A percentile compares a stretch with the other conserved stretches of the same genome.
These are phyloP conservation scores for Talaromyces thailandensis DNA, from an alignment of 495 filamentous ascomycete species.

Conservation along the genomic window DNA sequence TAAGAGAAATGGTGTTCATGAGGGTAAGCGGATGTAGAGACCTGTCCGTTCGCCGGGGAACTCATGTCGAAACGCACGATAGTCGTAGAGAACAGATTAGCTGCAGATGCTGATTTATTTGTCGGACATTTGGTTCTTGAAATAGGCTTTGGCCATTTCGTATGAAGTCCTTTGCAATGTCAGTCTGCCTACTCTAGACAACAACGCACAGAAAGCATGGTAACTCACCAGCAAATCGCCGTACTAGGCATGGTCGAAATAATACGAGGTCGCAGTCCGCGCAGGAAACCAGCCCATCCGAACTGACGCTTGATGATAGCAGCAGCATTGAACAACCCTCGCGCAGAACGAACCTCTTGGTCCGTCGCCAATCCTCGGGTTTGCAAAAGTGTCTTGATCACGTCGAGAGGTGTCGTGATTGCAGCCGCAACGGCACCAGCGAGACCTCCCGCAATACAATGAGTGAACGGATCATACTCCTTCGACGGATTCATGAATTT, in stretches of 20 bases:
- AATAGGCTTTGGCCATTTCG: conserved; percentile 71
- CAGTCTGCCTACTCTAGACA: conserved; percentile 9
- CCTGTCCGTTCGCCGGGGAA: not conserved
- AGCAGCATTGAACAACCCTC: conserved; percentile 73
- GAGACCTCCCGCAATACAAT: conserved; percentile 84
- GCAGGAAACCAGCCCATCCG: conserved; percentile 81
- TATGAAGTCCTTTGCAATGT: conserved; percentile 53
- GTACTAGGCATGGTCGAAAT: conserved; percentile 97
- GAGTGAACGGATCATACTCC: conserved; percentile 84
- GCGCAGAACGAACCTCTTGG: conserved; percentile 73
- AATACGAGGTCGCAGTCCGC: conserved; percentile 81
- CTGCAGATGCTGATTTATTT: conserved; percentile 1
- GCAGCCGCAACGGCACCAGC: conserved; percentile 91
- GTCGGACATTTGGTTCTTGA: conserved; percentile 37
- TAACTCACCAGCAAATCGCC: conserved; percentile 91
- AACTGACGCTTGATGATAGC: conserved; percentile 76
- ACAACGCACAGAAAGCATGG: not conserved
- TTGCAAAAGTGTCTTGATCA: conserved; percentile 94
- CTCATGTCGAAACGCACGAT: not conserved
- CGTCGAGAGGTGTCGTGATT: conserved; percentile 90
- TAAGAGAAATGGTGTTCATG: not conserved
- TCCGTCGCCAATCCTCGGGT: conserved; percentile 78
- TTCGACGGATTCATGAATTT: conserved; percentile 79
- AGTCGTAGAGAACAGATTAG: not conserved
- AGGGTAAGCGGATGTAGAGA: not conserved